Evolutionary conservation across 2,329 filamentous ascomycete genomes (phyloP), one percentile per base, ranked within the genome.

Genomic region (Chrysoporthe puriensis): DNA sequence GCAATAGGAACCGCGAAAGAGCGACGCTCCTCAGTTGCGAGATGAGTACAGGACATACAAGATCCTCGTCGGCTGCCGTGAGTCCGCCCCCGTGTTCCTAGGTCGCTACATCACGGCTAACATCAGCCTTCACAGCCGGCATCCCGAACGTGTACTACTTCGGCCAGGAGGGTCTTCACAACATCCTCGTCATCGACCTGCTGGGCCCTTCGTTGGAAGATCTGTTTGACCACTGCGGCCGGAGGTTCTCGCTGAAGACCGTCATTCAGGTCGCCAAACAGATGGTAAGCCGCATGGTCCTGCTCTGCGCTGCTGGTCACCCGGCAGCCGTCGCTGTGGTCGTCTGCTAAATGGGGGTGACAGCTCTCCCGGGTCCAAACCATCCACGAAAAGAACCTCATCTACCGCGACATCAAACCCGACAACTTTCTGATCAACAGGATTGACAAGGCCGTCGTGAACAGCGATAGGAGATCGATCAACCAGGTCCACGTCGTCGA

Each of bases 81-180:
- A 91, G 96, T 91, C 68, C 60, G 72, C 21, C 50, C 26, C 6
- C 18, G 7, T 57, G 4, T 18, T 11, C 36, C 7, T 18, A 11
- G 16, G 16, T 52, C 40, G 18, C 34, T 26, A n/a, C 34, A 26
- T 21, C 60, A 36, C 16, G 21, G 18, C 54, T 64, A 40, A 64
- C 54, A 18, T 18, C 26, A 48, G 26, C 44, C 60, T 50, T 36
- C 32, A 40, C 78, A 98, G 95, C 95, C 76, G 96, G 96, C 76
- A 98, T 99, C 74, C 96, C 96, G 76, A 98, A 98, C 87, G 96
- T 99, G 76, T 98, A 98, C 84, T 99, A 98, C 83, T 99, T 98
- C 74, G 96, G 96, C 71, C 96, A 99, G 79, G 95, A 98, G 81
- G 96, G 95, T 74, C 90, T 98, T 42, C 96, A 99, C 85, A 98